Base-by-base conservation (phyloP, 192 early-diverging fungal genomes). In the Helicostylum pulchrum region DNA sequence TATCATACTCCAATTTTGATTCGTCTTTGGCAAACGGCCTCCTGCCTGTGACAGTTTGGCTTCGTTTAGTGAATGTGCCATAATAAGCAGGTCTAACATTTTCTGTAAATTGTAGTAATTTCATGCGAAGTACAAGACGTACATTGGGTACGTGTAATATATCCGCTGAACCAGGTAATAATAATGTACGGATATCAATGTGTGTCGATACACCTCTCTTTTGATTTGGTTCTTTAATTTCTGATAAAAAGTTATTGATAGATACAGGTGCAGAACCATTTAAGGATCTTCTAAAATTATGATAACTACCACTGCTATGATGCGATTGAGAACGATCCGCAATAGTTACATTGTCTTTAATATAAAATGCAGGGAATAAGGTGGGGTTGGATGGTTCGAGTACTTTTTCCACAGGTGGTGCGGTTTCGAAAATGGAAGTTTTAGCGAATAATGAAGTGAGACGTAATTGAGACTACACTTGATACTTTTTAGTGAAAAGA, bases 41-140 rank as follows among this genome's bases (percentile, higher is more conserved):
- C 17, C 84, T 79, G 11, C 82, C 85, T 7, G 68, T 72, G 42
- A 94, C 71, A 2, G 26, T 56, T 49, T 74, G 76, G 54, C 86
- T 85, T 23, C 26, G 43, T 62, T 87, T 90, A 10, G 82, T 85
- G 86, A 91, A 93, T 2, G 92, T 93, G 42, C 88, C 88, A 79
- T 86, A 93, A 66, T 90, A 93, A 0, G 91, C 74, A 3, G 91
- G 91, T 15, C 91, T 76, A 34, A 86, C 75, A 51, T 93, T 81
- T 65, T 88, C 87, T 10, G 46, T 51, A 66, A 89, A 93, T 59
- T 90, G 85, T 12, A 93, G 54, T 0, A 91, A 72, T 71, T 88
- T 86, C 85, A 83, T 80, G 17, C 67, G 65, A 7, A 80, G 56
- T 12, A 68, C 58, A 15, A 65, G 66, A 5, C 68, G 67, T 3